These are phyloP conservation scores for Trichosphaerium sp. DNA, from an alignment of 78 protist genomes.

Conservation along the genomic window DNA sequence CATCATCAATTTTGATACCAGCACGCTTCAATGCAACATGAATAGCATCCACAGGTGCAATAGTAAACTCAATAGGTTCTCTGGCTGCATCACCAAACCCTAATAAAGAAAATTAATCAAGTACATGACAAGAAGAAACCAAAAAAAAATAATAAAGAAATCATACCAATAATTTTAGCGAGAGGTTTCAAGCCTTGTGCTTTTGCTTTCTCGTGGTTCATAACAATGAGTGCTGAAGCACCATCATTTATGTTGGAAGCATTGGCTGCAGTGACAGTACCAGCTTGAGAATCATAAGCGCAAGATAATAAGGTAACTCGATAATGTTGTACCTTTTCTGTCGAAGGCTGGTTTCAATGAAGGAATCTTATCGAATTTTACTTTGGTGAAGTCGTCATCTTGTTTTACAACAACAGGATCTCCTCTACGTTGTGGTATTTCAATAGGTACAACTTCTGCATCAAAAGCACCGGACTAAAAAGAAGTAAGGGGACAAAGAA, in stretches of 20 bases:
- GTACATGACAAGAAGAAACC: not conserved
- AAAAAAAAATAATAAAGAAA: not conserved
- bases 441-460: no score
- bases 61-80: constrained; percentile 83
- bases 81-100: constrained; percentile 86
- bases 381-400: constrained; percentile 65
- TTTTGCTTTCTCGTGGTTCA: constrained; percentile 40
- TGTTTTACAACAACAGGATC: constrained; percentile 22
- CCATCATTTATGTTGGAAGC: constrained; percentile 90
- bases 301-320: not conserved
- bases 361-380: constrained; percentile 48
- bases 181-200: constrained; percentile 56
- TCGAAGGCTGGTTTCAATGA: constrained; percentile 64
- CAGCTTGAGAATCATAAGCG: no score
- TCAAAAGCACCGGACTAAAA: not conserved
- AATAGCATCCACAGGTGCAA: constrained; percentile 82
- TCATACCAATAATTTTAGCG: constrained; percentile 33
- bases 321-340: constrained; percentile 23
- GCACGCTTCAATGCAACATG: constrained; percentile 52
- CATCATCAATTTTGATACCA: constrained; percentile 8
- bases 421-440: constrained; percentile 1
- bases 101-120: not conserved
- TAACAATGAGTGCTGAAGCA: constrained; percentile 83
- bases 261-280: constrained; percentile 92
- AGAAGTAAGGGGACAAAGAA: not conserved